phyloP scores from a whole-genome alignment of 345 rosid species.

The Lagerstroemia speciosa region DNA sequence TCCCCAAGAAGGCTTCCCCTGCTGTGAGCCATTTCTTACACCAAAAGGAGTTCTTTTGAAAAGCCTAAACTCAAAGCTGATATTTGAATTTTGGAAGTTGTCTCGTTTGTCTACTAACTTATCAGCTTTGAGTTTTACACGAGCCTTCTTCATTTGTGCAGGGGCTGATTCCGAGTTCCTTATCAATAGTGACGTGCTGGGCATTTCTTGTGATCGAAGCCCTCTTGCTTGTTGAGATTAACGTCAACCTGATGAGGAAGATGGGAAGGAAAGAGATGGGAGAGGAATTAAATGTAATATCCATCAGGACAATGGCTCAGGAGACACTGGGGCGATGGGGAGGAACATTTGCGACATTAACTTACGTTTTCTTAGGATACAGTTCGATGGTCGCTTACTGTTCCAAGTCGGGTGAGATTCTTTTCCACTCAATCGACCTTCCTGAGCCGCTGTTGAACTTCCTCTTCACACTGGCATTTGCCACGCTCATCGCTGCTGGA shows the following conservation, averaged over 20 bases:
- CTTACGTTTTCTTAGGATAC: constrained; percentile 51
- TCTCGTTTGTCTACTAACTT: background rate
- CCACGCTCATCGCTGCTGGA: constrained; percentile 35
- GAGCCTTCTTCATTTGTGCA: constrained; percentile 8
- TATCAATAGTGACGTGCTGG: constrained; percentile 41
- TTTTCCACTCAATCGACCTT: constrained; percentile 37
- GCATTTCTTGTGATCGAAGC: constrained; percentile 52
- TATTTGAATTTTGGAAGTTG: background rate
- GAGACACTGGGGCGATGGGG: constrained; percentile 54
- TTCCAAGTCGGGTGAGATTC: constrained; percentile 54
- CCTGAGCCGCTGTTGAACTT: constrained; percentile 35
- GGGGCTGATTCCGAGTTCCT: constrained; percentile 60
- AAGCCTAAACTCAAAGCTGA: background rate
- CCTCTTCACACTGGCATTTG: constrained; percentile 35
- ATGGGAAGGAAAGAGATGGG: constrained; percentile 12
- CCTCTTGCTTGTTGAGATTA: constrained; percentile 46
- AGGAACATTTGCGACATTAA: constrained; percentile 35
- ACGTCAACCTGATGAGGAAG: constrained; percentile 31
- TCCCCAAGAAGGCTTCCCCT: constrained; percentile 50
- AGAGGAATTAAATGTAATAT: constrained; percentile 37
- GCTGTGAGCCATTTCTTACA: constrained; percentile 26
- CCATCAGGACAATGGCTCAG: constrained; percentile 58
- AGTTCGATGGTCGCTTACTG: constrained; percentile 48
- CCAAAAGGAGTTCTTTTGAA: background rate
- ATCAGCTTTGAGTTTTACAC: background rate